Evolutionary conservation across 768 basidiomycete species (phyloP).

Genomic region (Phylloporus arenicola): DNA sequence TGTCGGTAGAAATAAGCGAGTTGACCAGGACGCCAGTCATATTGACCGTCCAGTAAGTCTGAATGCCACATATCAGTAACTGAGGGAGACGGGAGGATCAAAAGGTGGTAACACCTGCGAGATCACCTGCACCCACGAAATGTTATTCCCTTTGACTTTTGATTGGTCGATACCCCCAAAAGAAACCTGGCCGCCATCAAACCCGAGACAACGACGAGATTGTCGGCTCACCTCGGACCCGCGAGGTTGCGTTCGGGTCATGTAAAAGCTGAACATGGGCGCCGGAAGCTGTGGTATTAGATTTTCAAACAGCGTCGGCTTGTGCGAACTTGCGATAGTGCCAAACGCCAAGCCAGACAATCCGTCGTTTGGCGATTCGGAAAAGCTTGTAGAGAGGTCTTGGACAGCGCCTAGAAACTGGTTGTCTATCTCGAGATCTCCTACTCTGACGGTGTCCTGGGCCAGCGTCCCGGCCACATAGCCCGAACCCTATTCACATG

Average conservation of each 20-base stretch:
- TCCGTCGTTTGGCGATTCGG: conserved; percentile 47
- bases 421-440: conserved; percentile 36
- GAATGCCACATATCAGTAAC: background rate
- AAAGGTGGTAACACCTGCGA: conserved; percentile 28
- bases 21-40: conserved; percentile 44
- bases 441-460: conserved; percentile 47
- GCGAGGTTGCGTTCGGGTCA: conserved; percentile 36
- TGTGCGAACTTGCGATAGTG: conserved; percentile 40
- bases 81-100: background rate
- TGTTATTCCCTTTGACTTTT: conserved; percentile 24
- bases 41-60: conserved; percentile 59
- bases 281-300: conserved; percentile 41
- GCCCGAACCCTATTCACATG: conserved; percentile 43
- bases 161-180: conserved; percentile 32
- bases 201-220: background rate
- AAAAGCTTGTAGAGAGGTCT: conserved; percentile 46
- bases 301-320: conserved; percentile 62
- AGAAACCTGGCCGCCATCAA: conserved; percentile 7
- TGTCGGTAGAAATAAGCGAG: conserved; percentile 4
- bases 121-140: conserved; percentile 34
- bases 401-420: conserved; percentile 56
- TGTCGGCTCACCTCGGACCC: conserved; percentile 44
- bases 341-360: conserved; percentile 60
- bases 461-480: conserved; percentile 45
- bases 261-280: conserved; percentile 55